Base-by-base conservation (phyloP, 805 yeast species). In the Kuraishia ogatae region DNA sequence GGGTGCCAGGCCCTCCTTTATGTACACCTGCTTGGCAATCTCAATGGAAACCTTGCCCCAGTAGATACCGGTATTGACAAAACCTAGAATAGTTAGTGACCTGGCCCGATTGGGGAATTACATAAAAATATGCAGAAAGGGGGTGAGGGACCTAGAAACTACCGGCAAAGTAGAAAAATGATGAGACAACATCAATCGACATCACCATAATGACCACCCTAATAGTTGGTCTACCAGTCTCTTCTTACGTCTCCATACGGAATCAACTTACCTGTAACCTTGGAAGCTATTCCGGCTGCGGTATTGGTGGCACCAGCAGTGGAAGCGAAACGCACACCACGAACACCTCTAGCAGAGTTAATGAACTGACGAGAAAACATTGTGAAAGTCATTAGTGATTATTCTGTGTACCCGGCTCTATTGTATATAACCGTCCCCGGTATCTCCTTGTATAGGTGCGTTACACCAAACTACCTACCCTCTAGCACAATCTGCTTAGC, bases 1-100 rank as follows among this genome's bases (percentile, higher is more conserved):
- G 60, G 98, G 98, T 59, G 96, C 89, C 64, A 94, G 76, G 60
- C 91, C 96, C 77, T 94, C 99, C 73, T 88, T 87, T 68, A 84
- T 75, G 82, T 93, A 94, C 59, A 94, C 88, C 72, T 83, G 81
- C 73, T 87, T 87, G 58, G 81, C 76, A 50, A 79, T 60, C 66
- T 81, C 83, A 56, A 71, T 77, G 52, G 77, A 69, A 50, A 80
- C 82, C 64, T 80, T 81, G 56, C 84, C 75, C 88, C 94, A 94
- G 87, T 89, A 94, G 57, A 89, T 71, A 56, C 92, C 77, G 59
- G 76, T 64, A 73, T 85, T 80, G 61, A 77, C 68, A 53, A 68
- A 56, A 56, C 59, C 73, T 67, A 60, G 58, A 66, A 26, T 26
- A 26, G n/a, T 26, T 26, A 10, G 29, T 26, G 5, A 26, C 8